Base-by-base conservation (phyloP, 1,139 yeast species). In the Yamadazyma diospyri region DNA sequence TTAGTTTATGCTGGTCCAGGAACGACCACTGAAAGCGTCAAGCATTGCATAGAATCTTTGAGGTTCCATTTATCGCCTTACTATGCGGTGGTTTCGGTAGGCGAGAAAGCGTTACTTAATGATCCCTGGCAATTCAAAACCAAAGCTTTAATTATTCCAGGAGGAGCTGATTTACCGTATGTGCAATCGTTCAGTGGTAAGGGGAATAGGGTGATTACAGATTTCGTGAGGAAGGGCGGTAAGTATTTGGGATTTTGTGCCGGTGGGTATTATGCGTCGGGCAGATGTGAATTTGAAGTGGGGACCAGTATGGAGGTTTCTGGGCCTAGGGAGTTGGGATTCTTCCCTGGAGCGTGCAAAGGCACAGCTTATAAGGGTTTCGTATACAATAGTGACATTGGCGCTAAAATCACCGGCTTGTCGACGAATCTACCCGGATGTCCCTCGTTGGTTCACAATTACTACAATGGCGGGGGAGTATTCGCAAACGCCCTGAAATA, bases 111-210 rank as follows among this genome's bases (percentile, higher is more conserved):
- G 0, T 55, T 92, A 11, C 56, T 73, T 30, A 72, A 74, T 25
- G 97, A 92, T 50, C 98, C 98, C 0, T 94, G 99, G 98, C 72
- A 72, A 47, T 51, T 72, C 6, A 84, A 85, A 47, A 84, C 97
- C 0, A 68, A 94, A 0, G 63, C 86, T 43, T 54, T 92, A 33
- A 95, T 89, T 4, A 59, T 94, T 17, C 99, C 98, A 0, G 98
- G 98, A 2, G 98, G 98, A 3, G 97, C 97, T 1, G 98, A 92
- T 55, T 60, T 88, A 33, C 97, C 97, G 0, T 82, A 75, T 51
- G 85, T 96, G 51, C 64, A 69, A 27, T 66, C 69, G 1, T 66
- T 89, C 36, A 78, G 83, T 46, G 95, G 96, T 1, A 60, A 56
- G 6, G 89, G 88, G 0, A 85, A 79, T 47, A 49, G 57, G 3